Percentiles rank a stretch among this genome's conserved stretches.
These are phyloP conservation scores for Drechslerella coelobrocha DNA, from an alignment of 2,329 filamentous ascomycete species.

Conservation along the genomic window DNA sequence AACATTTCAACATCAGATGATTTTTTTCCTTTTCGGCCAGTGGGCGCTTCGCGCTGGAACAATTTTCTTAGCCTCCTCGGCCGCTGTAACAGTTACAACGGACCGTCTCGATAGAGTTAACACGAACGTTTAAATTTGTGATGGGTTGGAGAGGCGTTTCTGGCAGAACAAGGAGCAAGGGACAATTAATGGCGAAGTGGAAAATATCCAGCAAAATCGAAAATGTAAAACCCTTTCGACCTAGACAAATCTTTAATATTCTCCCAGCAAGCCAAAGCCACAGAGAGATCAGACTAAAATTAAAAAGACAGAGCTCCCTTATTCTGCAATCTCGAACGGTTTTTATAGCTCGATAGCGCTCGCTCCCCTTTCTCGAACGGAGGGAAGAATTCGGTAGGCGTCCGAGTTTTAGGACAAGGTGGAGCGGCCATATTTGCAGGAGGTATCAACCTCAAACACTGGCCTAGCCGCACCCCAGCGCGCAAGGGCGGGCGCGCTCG, in stretches of 20 bases:
- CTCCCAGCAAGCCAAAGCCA: no score
- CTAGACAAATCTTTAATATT: no score
- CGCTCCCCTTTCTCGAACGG: constrained; percentile 46
- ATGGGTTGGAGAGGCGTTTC: constrained; percentile 12
- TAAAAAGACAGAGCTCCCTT: constrained; percentile 1
- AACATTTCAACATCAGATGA: constrained; percentile 45
- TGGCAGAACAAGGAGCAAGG: constrained; percentile 15
- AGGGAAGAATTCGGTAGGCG: constrained; percentile 34
- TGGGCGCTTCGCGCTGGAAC: not conserved
- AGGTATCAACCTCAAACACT: constrained; percentile 46
- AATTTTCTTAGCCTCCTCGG: not conserved
- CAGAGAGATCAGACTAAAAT: no score
- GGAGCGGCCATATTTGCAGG: constrained; percentile 32
- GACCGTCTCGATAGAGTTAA: constrained; percentile 45
- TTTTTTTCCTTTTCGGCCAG: constrained; percentile 16
- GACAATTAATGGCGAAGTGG: no score
- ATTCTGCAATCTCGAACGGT: not conserved
- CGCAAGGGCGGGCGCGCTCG: constrained; percentile 39
- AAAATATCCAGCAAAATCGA: no score
- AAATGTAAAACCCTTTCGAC: no score
- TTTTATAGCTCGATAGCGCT: not conserved
- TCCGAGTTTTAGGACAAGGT: constrained; percentile 18
- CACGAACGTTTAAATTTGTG: constrained; percentile 5
- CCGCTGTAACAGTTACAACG: constrained; percentile 33
- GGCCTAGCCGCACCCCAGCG: constrained; percentile 38